These are phyloP conservation scores for Narthecium ossifragum DNA, from an alignment of 106 monocot species.

Conservation along the genomic window DNA sequence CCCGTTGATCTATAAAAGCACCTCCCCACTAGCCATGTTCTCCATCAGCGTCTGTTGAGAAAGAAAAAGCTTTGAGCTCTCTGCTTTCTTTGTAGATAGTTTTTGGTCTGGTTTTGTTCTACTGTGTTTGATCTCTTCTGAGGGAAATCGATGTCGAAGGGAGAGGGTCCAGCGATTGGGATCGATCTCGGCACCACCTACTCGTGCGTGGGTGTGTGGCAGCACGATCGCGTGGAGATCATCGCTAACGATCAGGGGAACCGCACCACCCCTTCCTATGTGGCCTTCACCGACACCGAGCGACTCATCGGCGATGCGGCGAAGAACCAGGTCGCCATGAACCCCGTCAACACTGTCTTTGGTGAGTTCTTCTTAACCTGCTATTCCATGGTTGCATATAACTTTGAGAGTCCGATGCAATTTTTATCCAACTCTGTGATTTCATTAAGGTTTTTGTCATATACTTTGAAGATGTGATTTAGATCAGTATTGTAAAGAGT, in stretches of 20 bases:
- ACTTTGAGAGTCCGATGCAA: too few species aligned
- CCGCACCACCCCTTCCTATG: slow-evolving; percentile 59
- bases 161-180: slow-evolving; percentile 67
- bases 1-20: neutral
- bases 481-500: too few species aligned
- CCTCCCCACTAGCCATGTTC: neutral
- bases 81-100: neutral
- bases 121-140: too few species aligned
- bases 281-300: slow-evolving; percentile 73
- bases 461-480: too few species aligned
- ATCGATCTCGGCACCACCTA: slow-evolving; percentile 66
- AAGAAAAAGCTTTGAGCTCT: too few species aligned
- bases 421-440: too few species aligned
- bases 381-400: too few species aligned
- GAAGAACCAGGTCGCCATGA: slow-evolving; percentile 86
- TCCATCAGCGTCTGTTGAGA: too few species aligned
- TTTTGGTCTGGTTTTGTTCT: neutral
- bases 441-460: too few species aligned
- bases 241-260: slow-evolving; percentile 75
- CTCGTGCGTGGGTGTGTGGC: slow-evolving; percentile 68
- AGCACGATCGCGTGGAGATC: slow-evolving; percentile 71
- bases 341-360: slow-evolving; percentile 72
- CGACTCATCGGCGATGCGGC: slow-evolving; percentile 74
- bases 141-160: slow-evolving; percentile 32
- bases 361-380: slow-evolving; percentile 55